Evolutionary conservation across 306 rosid species (phyloP), one percentile per base, ranked within the genome.

Genomic region (Crotalaria pallida): DNA sequence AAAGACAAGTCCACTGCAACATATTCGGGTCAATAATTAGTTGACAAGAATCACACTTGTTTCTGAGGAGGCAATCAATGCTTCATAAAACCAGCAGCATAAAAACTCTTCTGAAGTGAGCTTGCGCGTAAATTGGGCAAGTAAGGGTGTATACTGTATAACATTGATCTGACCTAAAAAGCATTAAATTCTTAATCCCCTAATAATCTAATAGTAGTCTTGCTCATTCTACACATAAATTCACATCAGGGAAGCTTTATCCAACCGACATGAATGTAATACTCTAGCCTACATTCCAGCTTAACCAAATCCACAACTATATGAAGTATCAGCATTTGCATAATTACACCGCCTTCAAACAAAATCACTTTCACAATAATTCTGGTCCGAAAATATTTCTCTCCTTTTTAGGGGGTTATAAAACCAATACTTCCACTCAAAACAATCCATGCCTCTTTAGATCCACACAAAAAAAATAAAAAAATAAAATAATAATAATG

Each of bases 281-380:
- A 38, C 50, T 33, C 44, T 52, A 59, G 49, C 49, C 69, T 56
- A 68, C 55, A 56, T 33, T 71, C 40, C 18, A 22, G 48, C 58
- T 62, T 36, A 12, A 45, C 21, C 21, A 2, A 38, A 55, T 59
- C 34, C 47, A 51, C 43, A 41, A 11, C 23, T 56, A 34, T 3
- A 66, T 10, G 66, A 40, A 51, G 1, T 50, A 27, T 10, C 49
- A 31, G 76, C 33, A 67, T 22, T 71, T 56, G 4, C 16, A 49
- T 34, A 50, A 50, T 61, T 19, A 70, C 50, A 53, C 21, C 60
- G 45, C 65, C 75, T 36, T 64, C 80, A 31, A 41, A 58, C 13
- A 44, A 40, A 49, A 26, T 31, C 71, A 60, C 9, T 61, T 18
- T 40, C 38, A 38, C 61, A 38, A 59, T 43, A 53, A 58, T 18